These are phyloP conservation scores for Lipomyces japonicus DNA, from an alignment of 805 yeast species.

Conservation along the genomic window DNA sequence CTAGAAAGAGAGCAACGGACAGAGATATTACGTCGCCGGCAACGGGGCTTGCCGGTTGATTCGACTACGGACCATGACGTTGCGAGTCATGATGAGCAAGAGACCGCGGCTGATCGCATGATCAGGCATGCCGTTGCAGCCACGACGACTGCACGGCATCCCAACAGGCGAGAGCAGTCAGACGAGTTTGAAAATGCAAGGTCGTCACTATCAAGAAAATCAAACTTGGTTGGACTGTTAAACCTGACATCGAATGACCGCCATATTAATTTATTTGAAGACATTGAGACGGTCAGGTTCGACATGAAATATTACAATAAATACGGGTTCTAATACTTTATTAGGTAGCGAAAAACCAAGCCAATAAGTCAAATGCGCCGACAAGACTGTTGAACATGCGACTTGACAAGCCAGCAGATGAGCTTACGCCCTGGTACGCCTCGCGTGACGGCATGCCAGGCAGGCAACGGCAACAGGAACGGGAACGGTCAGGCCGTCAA, in stretches of 20 bases:
- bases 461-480: not conserved
- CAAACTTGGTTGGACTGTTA: not conserved
- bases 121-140: not conserved
- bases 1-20: slow-evolving; percentile 24
- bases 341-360: not conserved
- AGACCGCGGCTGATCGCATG: slow-evolving; percentile 3
- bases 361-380: not conserved
- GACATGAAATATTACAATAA: not conserved
- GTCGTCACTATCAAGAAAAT: not conserved
- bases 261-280: slow-evolving; percentile 25
- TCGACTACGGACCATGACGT: not conserved
- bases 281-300: slow-evolving; percentile 11
- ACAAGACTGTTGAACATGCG: slow-evolving; percentile 12
- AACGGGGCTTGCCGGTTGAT: slow-evolving; percentile 4
- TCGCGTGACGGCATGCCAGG: not conserved
- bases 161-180: slow-evolving; percentile 1
- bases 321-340: not conserved
- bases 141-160: not conserved
- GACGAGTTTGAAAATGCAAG: slow-evolving; percentile 12
- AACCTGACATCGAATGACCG: slow-evolving; percentile 4
- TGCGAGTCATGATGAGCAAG: not conserved
- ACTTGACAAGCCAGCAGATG: slow-evolving; percentile 12
- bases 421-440: slow-evolving; percentile 21
- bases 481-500: slow-evolving; percentile 1
- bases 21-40: slow-evolving; percentile 20